Evolutionary conservation across 495 filamentous ascomycete species (phyloP).

Genomic region (Tuber magnatum): DNA sequence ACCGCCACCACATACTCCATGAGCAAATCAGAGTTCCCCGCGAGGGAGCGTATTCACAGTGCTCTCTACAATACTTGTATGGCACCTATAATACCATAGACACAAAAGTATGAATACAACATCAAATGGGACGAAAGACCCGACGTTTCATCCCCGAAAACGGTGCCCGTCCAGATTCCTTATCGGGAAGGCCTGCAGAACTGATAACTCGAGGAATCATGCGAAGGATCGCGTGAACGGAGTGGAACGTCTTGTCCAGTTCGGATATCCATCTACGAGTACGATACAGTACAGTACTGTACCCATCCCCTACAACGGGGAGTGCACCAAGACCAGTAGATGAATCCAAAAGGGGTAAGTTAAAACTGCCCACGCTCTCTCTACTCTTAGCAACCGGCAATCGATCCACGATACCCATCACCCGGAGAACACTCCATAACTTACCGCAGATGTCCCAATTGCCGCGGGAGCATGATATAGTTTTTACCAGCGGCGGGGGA

Average conservation of each 20-base stretch:
- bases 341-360: no score
- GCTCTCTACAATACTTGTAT: background rate
- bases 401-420: no score
- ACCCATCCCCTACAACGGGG: background rate
- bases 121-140: no score
- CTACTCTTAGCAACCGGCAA: no score
- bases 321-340: no score
- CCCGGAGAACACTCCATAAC: no score
- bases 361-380: no score
- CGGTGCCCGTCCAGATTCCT: background rate
- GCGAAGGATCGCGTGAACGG: background rate
- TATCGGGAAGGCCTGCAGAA: background rate
- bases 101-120: background rate
- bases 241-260: background rate
- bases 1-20: background rate
- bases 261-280: background rate
- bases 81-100: background rate
- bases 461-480: no score
- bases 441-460: no score
- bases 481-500: no score
- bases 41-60: background rate
- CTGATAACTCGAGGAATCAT: background rate
- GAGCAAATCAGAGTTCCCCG: background rate
- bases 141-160: background rate
- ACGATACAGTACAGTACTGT: no score